Conservation (phyloP, 805 yeast species). For the Candida schatavii region DNA sequence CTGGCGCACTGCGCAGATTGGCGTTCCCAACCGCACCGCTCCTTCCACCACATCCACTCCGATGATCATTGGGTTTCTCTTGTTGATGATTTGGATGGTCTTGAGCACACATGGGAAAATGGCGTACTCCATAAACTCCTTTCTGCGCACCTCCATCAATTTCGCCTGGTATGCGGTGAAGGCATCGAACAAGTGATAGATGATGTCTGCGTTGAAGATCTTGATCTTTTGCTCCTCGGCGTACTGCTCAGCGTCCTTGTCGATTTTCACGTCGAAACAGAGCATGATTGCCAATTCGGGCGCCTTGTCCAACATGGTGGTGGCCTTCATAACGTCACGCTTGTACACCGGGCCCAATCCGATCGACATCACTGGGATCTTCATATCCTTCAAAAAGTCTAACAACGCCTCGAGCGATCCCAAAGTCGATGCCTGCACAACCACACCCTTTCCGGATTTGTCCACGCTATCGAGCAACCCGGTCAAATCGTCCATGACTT, state of each 20-base stretch:
- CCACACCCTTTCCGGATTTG: slow-evolving; percentile 93
- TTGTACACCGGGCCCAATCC: slow-evolving; percentile 97
- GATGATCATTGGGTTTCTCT: slow-evolving; percentile 98
- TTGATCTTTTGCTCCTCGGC: slow-evolving; percentile 91
- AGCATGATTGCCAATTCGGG: slow-evolving; percentile 96
- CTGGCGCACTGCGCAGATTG: slow-evolving; percentile 87
- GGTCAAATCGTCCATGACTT: slow-evolving; percentile 97
- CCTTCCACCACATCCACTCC: slow-evolving; percentile 98
- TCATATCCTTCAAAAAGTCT: slow-evolving; percentile 96
- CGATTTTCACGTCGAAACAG: slow-evolving; percentile 96
- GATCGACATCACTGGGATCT: slow-evolving; percentile 98
- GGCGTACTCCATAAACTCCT: slow-evolving; percentile 83
- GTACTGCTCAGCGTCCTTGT: slow-evolving; percentile 97
- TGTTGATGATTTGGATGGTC: slow-evolving; percentile 94
- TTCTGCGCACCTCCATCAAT: slow-evolving; percentile 84
- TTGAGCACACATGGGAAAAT: slow-evolving; percentile 93
- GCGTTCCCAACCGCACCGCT: slow-evolving; percentile 84
- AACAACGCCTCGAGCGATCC: slow-evolving; percentile 97
- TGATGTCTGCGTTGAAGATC: slow-evolving; percentile 93
- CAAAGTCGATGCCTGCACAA: slow-evolving; percentile 96
- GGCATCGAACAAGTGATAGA: slow-evolving; percentile 93
- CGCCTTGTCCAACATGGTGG: slow-evolving; percentile 95
- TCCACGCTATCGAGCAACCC: slow-evolving; percentile 94
- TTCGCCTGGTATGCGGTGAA: slow-evolving; percentile 90
- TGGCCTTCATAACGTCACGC: slow-evolving; percentile 97